These are phyloP conservation scores for Paramarasmius palmivorus DNA, from an alignment of 1,284 basidiomycete genomes.

Conservation along the genomic window DNA sequence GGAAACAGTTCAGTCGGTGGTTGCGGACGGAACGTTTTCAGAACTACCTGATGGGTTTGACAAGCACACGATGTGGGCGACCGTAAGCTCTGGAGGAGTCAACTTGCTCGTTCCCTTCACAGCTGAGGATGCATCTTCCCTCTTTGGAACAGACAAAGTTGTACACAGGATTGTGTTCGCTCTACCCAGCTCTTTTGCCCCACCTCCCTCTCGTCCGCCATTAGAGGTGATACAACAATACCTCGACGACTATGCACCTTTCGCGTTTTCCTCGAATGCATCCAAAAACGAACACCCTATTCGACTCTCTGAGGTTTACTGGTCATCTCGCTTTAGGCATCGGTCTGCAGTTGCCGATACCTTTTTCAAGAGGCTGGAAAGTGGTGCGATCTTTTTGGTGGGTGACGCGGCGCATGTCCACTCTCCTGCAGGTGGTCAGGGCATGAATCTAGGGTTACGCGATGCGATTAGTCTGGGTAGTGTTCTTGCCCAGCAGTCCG, in stretches of 20 bases:
- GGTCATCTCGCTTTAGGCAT: constrained; percentile 36
- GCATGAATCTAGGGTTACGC: constrained; percentile 45
- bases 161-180: constrained; percentile 30
- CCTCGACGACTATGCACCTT: constrained; percentile 30
- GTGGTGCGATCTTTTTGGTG: constrained; percentile 30
- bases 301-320: constrained; percentile 29
- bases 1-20: constrained; percentile 26
- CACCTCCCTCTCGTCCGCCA: constrained; percentile 28
- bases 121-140: constrained; percentile 24
- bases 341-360: constrained; percentile 37
- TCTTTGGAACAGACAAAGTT: constrained; percentile 18
- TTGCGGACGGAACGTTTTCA: constrained; percentile 36
- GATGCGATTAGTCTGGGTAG: constrained; percentile 37
- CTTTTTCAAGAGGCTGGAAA: constrained; percentile 26
- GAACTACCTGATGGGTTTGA: constrained; percentile 16
- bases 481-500: constrained; percentile 19
- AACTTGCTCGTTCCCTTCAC: constrained; percentile 16
- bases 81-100: background rate
- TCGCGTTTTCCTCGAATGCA: constrained; percentile 27
- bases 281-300: constrained; percentile 26
- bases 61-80: constrained; percentile 4
- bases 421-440: constrained; percentile 41
- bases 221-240: constrained; percentile 32
- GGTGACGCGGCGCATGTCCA: constrained; percentile 47
- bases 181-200: constrained; percentile 23